Evolutionary conservation across 1,139 yeast genomes (phyloP).

Genomic region (Yamadazyma spencermartinsiae): DNA sequence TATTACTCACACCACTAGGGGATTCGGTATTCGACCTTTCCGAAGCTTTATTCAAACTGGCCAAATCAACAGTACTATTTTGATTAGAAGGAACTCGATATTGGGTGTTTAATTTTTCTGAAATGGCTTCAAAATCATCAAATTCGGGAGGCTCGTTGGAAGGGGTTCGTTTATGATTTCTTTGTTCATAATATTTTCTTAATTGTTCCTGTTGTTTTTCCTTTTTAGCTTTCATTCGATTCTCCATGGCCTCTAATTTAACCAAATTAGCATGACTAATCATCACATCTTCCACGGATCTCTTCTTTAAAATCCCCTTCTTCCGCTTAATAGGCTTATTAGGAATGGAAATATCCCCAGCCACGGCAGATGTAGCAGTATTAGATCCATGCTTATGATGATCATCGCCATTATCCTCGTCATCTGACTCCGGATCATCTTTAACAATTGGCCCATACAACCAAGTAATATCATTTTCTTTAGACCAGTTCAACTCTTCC

Average conservation of each 20-base stretch:
- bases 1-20: not conserved
- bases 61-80: conserved; percentile 18
- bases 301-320: conserved; percentile 71
- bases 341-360: conserved; percentile 45
- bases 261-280: conserved; percentile 57
- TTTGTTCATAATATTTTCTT: conserved; percentile 20
- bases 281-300: conserved; percentile 77
- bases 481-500: conserved; percentile 74
- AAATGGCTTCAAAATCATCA: conserved; percentile 57
- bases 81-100: conserved; percentile 30
- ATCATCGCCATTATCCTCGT: conserved; percentile 21
- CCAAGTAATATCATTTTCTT: conserved; percentile 80
- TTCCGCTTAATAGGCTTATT: conserved; percentile 42
- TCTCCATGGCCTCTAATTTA: conserved; percentile 47
- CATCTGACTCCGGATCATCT: conserved; percentile 36
- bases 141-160: conserved; percentile 40
- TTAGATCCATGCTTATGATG: conserved; percentile 20
- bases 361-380: conserved; percentile 46
- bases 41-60: conserved; percentile 6
- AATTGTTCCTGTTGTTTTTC: conserved; percentile 23
- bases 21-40: conserved; percentile 5
- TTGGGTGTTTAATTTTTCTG: conserved; percentile 61
- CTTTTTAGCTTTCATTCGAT: conserved; percentile 28
- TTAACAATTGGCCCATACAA: conserved; percentile 75
- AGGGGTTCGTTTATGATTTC: conserved; percentile 17